phyloP scores from a whole-genome alignment of 1,139 yeast species.

The Yamadazyma membranifaciens region DNA sequence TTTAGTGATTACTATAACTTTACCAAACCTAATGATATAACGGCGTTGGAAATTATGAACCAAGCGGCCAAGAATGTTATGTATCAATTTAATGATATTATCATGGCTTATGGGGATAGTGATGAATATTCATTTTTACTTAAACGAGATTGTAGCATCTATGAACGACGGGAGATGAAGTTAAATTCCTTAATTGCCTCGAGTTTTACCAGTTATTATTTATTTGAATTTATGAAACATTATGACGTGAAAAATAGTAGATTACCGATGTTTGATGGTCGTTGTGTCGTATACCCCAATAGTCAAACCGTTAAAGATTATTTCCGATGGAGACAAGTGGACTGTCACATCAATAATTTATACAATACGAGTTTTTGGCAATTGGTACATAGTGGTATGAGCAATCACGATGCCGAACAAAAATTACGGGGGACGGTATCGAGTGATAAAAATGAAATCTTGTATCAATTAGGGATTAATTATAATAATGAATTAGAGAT shows the following conservation, averaged over 20 bases:
- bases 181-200: conserved; percentile 79
- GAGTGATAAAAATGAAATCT: conserved; percentile 82
- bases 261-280: conserved; percentile 86
- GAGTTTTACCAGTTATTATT: conserved; percentile 75
- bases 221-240: conserved; percentile 59
- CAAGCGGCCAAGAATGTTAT: conserved; percentile 69
- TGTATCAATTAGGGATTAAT: conserved; percentile 81
- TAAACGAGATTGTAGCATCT: conserved; percentile 58
- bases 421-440: conserved; percentile 71
- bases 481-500: conserved; percentile 89
- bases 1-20: conserved; percentile 73
- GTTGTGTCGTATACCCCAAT: conserved; percentile 86
- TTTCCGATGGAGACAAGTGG: conserved; percentile 94
- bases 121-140: conserved; percentile 90
- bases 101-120: conserved; percentile 89
- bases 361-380: conserved; percentile 95
- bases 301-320: conserved; percentile 66
- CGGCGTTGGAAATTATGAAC: conserved; percentile 81
- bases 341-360: conserved; percentile 91
- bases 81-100: conserved; percentile 64
- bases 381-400: conserved; percentile 60
- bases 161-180: conserved; percentile 80
- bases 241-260: conserved; percentile 45
- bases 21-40: conserved; percentile 79
- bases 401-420: conserved; percentile 78